These are phyloP conservation scores for Tetrapisispora namnaoensis DNA, from an alignment of 805 yeast genomes.

Conservation along the genomic window DNA sequence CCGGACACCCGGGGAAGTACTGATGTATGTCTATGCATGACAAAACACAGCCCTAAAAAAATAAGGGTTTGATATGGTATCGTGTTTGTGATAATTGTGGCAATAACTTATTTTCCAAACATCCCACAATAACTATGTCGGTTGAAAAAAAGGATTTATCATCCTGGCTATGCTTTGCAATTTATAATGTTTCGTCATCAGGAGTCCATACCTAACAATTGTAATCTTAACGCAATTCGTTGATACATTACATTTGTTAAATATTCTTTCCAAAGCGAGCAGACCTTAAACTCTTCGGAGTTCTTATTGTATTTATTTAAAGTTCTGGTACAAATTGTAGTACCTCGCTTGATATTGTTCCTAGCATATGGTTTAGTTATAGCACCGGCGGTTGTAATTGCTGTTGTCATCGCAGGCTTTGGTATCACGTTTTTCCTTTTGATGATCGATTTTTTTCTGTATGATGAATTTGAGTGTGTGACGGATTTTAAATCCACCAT, in stretches of 20 bases:
- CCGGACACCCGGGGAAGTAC: too few relatives aligned
- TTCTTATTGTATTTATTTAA: slow-evolving; percentile 1
- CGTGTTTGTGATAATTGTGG: too few relatives aligned
- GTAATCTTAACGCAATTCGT: slow-evolving; percentile 27
- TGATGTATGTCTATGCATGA: too few relatives aligned
- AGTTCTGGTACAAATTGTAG: neutral
- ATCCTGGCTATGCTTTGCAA: too few relatives aligned
- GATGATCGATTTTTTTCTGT: slow-evolving; percentile 1
- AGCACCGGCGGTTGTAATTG: neutral
- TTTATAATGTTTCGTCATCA: neutral
- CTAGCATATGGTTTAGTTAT: neutral
- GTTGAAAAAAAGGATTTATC: too few relatives aligned
- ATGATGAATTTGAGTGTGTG: neutral
- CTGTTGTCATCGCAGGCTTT: neutral
- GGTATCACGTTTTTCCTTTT: slow-evolving; percentile 3
- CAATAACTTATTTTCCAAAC: too few relatives aligned
- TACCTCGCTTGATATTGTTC: slow-evolving; percentile 1
- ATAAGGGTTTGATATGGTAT: too few relatives aligned
- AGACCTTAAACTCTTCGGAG: neutral
- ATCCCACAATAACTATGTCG: too few relatives aligned
- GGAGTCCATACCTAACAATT: slow-evolving; percentile 3
- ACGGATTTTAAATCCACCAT: slow-evolving; percentile 5
- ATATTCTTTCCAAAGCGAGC: slow-evolving; percentile 28
- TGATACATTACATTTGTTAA: slow-evolving; percentile 25
- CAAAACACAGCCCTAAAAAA: too few relatives aligned